Base-by-base conservation (phyloP, 2,329 filamentous ascomycete genomes). In the Akanthomyces muscarius region DNA sequence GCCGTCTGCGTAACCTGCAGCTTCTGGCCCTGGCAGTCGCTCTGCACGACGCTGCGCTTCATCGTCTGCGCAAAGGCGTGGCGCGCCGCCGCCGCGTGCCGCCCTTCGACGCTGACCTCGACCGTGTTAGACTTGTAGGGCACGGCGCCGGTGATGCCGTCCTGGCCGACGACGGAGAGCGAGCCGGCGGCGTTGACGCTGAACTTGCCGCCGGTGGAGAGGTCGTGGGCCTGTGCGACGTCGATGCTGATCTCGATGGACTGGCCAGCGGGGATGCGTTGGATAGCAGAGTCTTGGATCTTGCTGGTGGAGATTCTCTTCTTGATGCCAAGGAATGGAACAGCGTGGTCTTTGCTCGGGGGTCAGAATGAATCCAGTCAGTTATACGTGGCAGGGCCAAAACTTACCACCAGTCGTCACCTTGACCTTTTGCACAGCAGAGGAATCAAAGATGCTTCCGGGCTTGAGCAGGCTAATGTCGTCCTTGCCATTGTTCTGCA, bases 71-170 rank as follows among this genome's bases (percentile, higher is more conserved):
- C 64, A 61, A 83, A 79, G 33, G 78, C 73, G 25, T 77, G 77
- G 67, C 78, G 75, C 30, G 79, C 76, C 42, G 77, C 74, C 41
- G 77, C 76, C n/a, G 86, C 86, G 58, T 80, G 69, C 13, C 73
- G 73, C 42, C 81, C 84, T 67, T 89, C 80, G 45, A 89, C 77
- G n/a, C 77, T 71, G 65, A 87, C 77, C 54, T 77, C 77, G 58
- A 89, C 73, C 54, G 78, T 78, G 74, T 88, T 88, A 69, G 81
- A 84, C 44, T 76, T 75, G 74, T 81, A 88, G 16, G 78, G 70
- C 11, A 87, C 69, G 52, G 77, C 77, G 44, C 81, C 83, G 8
- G 77, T 72, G 58, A 89, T 77, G 51, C 79, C 73, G 70, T 78
- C 75, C 42, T 72, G 73, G 33, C 77, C 76, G 25, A 85, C 81